Evolutionary conservation across 139 green algal genomes (phyloP), one percentile per base, ranked within the genome.

Genomic region (Asterochloris erici): DNA sequence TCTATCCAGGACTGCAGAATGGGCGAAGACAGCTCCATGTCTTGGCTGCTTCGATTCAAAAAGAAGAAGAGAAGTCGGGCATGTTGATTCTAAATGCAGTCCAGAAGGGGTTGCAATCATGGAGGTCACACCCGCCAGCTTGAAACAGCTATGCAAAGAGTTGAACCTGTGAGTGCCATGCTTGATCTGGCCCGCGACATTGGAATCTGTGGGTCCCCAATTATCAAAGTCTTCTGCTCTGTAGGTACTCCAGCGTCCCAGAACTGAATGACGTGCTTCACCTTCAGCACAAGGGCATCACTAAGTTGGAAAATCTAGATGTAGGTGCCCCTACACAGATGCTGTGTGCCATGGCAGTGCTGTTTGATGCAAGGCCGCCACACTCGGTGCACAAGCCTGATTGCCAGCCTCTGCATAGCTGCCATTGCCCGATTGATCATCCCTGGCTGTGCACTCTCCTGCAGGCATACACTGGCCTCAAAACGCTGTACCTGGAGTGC

Each of bases 191-290:
- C 19, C 66, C 17, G 17, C 66, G 66, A 71, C 1, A 71, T 4
- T 24, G 21, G 66, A 9, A 24, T 24, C 21, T 4, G 21, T 26
- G 17, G 66, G 17, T 71, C 4, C 63, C 19, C 47, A 14, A 27
- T 62, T 54, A 21, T 38, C 17, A 60, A 4, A 29, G 73, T 24
- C 54, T 61, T 9, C 63, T 10, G 21, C 54, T 23, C 15, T 69
- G 68, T 86, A 95, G 91, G 68, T 95, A 94, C 77, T 83, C 85
- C 12, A 88, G 83, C 73, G 88, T 82, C 0, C 92, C 91, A 11
- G 88, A 91, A 81, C 89, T 96, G 13, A 96, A 96, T 79, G 91
- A 96, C 69, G 82, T 96, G 4, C 87, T 96, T 10, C 91, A 96
- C 76, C 83, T 96, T 47, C 90, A 95, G 78, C 90, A 91, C 90